Percentiles rank a stretch among this genome's conserved stretches.
phyloP scores from a whole-genome alignment of 2,329 filamentous ascomycete species.

The Berkeleyomyces rouxiae region DNA sequence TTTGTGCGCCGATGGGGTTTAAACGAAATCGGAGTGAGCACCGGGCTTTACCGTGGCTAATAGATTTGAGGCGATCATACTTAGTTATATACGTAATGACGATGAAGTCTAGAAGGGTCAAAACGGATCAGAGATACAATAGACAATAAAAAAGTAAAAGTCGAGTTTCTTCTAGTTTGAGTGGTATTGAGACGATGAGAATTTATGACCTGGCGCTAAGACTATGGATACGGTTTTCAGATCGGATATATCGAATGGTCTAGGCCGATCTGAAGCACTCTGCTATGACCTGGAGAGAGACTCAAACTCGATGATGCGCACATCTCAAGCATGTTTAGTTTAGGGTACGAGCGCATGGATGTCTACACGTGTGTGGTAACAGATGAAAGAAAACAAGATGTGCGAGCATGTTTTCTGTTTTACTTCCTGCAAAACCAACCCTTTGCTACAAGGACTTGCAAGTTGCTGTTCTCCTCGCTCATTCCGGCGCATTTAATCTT shows the following conservation, averaged over 20 bases:
- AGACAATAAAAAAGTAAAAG: background rate
- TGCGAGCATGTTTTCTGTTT: background rate
- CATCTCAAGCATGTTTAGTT: no score
- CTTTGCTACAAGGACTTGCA: background rate
- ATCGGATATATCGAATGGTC: background rate
- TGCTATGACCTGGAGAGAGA: background rate
- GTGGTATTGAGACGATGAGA: background rate
- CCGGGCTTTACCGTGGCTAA: no score
- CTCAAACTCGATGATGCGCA: background rate
- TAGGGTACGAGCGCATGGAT: background rate
- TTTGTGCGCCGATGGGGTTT: background rate
- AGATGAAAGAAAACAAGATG: background rate
- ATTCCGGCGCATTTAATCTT: slow-evolving; percentile 1
- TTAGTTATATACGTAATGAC: background rate
- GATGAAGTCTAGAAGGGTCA: background rate
- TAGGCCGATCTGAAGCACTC: background rate
- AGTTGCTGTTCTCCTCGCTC: background rate
- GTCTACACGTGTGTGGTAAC: background rate
- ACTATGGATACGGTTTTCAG: background rate
- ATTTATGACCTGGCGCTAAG: background rate
- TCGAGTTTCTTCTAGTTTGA: background rate
- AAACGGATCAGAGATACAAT: background rate
- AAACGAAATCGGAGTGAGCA: no score
- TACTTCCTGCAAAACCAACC: background rate
- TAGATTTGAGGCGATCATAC: no score